Evolutionary conservation across 768 basidiomycete species (phyloP).

Genomic region (Termitomyces bulborhizus): DNA sequence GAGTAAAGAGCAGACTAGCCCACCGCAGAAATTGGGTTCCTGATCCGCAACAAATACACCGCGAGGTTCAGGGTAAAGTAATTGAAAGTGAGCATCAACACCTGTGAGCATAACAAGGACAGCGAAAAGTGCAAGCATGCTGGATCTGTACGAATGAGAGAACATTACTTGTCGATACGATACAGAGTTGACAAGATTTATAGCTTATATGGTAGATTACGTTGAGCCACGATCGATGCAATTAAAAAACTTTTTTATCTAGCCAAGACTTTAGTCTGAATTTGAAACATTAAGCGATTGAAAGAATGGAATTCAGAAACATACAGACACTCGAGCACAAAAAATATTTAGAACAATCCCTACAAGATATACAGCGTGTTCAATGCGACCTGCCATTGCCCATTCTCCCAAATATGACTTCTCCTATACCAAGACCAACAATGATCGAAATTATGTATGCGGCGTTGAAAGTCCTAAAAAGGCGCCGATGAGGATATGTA

Average conservation of each 20-base stretch:
- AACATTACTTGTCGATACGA: background rate
- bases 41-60: slow-evolving; percentile 55
- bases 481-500: background rate
- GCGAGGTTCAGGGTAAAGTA: slow-evolving; percentile 65
- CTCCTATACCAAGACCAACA: slow-evolving; percentile 67
- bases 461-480: slow-evolving; percentile 76
- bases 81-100: slow-evolving; percentile 63
- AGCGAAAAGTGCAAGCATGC: background rate
- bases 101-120: slow-evolving; percentile 26
- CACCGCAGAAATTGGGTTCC: slow-evolving; percentile 62
- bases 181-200: background rate
- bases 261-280: background rate
- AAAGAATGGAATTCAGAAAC: slow-evolving; percentile 1
- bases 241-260: slow-evolving; percentile 2
- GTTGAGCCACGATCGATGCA: background rate
- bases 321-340: background rate
- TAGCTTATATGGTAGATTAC: background rate
- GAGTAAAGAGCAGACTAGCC: background rate
- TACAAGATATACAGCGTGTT: background rate
- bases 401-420: slow-evolving; percentile 62
- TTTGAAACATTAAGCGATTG: background rate
- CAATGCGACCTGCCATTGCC: slow-evolving; percentile 18
- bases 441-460: slow-evolving; percentile 72
- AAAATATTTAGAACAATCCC: background rate
- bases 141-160: background rate